phyloP scores from a whole-genome alignment of 805 yeast species.

The Candida fluviatilis region DNA sequence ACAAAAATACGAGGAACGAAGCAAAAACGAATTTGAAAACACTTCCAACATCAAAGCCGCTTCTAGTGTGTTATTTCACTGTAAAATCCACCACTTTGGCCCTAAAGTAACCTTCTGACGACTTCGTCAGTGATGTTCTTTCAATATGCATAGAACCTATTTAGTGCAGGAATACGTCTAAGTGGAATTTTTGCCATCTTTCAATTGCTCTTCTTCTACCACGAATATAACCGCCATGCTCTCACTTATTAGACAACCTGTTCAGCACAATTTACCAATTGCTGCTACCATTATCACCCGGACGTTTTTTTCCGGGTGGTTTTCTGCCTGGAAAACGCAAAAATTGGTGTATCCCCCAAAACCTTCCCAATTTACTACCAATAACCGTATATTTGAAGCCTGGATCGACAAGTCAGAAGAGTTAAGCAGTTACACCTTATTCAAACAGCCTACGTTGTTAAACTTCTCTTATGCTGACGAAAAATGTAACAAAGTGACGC shows the following conservation, averaged over 20 bases:
- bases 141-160: neutral
- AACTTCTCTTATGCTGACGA: slow-evolving; percentile 73
- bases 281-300: neutral
- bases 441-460: slow-evolving; percentile 59
- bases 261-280: neutral
- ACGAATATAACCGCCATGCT: neutral
- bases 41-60: too few species aligned
- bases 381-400: slow-evolving; percentile 34
- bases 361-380: slow-evolving; percentile 32
- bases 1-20: neutral
- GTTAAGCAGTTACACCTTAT: slow-evolving; percentile 48
- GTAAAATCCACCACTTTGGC: too few species aligned
- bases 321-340: slow-evolving; percentile 9
- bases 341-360: slow-evolving; percentile 38
- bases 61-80: too few species aligned
- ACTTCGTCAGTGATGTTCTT: neutral
- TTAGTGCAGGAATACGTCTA: neutral
- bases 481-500: slow-evolving; percentile 58
- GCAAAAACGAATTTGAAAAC: too few species aligned
- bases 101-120: too few species aligned
- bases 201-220: too few species aligned
- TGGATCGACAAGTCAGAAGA: slow-evolving; percentile 55
- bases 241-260: neutral
- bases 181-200: too few species aligned
- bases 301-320: slow-evolving; percentile 4